Evolutionary conservation across 169 alveolate species (phyloP).

Genomic region (Eimeria necatrix): DNA sequence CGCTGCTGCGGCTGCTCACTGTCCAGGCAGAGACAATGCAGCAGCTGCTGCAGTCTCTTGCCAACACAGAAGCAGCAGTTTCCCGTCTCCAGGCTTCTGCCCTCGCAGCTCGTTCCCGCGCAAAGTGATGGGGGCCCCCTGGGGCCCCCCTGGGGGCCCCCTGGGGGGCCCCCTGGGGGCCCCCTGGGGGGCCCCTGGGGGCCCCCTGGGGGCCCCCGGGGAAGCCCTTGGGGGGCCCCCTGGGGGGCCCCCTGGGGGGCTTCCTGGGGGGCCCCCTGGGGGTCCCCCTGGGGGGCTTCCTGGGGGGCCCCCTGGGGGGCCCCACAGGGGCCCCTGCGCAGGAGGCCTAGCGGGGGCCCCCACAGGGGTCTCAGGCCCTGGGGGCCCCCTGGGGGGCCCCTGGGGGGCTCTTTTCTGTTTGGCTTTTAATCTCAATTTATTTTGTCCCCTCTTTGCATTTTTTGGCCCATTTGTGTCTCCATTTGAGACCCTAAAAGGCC

Average conservation of each 20-base stretch:
- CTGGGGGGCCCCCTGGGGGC: background rate
- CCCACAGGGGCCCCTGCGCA: no score
- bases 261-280: conserved; percentile 17
- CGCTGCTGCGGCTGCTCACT: conserved; percentile 38
- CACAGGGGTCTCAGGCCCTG: no score
- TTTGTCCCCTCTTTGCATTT: no score
- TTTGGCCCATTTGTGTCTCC: no score
- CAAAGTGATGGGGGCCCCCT: conserved; percentile 2
- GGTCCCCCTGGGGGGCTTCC: background rate
- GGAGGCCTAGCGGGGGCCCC: no score
- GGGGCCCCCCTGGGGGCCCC: conserved; percentile 4
- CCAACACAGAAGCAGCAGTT: conserved; percentile 50
- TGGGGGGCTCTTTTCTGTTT: no score
- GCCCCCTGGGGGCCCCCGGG: conserved; percentile 16
- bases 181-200: conserved; percentile 27
- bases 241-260: no score
- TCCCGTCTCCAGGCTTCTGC: conserved; percentile 16
- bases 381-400: no score
- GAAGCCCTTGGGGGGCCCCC: background rate
- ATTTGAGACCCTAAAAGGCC: no score
- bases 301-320: background rate
- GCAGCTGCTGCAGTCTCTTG: conserved; percentile 52
- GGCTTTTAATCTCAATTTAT: no score
- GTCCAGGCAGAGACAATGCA: conserved; percentile 69
- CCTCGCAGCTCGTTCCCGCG: background rate